Evolutionary conservation across 768 basidiomycete species (phyloP).

Genomic region (Suillus placidus): DNA sequence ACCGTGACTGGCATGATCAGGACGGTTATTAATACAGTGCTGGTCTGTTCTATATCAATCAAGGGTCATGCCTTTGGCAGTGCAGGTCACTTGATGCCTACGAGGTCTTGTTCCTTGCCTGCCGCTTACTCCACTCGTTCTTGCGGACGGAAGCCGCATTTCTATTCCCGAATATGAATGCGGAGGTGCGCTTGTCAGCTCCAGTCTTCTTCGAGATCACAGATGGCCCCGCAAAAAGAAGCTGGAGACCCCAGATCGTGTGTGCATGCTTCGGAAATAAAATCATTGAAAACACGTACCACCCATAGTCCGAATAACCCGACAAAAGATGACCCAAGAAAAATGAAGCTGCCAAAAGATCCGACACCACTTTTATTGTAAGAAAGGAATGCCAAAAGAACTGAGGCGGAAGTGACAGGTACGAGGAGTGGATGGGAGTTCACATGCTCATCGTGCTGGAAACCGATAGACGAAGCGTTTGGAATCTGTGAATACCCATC

Average conservation of each 20-base stretch:
- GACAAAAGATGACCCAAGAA: slow-evolving; percentile 50
- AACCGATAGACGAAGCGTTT: slow-evolving; percentile 37
- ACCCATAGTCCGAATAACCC: slow-evolving; percentile 74
- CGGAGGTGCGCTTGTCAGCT: slow-evolving; percentile 79
- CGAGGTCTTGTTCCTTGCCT: slow-evolving; percentile 28
- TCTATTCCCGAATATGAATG: slow-evolving; percentile 80
- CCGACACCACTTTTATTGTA: slow-evolving; percentile 66
- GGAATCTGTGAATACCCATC: slow-evolving; percentile 41
- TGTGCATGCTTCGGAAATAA: slow-evolving; percentile 9
- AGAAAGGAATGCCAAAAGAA: slow-evolving; percentile 60
- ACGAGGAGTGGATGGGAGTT: slow-evolving; percentile 63
- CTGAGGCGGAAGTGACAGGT: slow-evolving; percentile 57
- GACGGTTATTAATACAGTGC: slow-evolving; percentile 22
- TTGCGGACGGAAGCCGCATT: slow-evolving; percentile 64
- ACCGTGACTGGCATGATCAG: slow-evolving; percentile 9
- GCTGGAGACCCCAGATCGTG: slow-evolving; percentile 39
- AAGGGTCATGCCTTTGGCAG: slow-evolving; percentile 5
- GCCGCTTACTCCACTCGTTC: slow-evolving; percentile 54
- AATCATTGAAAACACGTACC: slow-evolving; percentile 45
- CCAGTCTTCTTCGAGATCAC: slow-evolving; percentile 71
- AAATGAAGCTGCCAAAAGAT: slow-evolving; percentile 54
- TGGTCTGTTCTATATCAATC: slow-evolving; percentile 14
- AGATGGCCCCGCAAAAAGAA: slow-evolving; percentile 61
- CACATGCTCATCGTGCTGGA: slow-evolving; percentile 30
- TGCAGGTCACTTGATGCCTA: slow-evolving; percentile 11